A percentile compares a stretch with the other conserved stretches of the same genome.
Evolutionary conservation across 768 basidiomycete species (phyloP).

Genomic region (Pisolithus orientalis): DNA sequence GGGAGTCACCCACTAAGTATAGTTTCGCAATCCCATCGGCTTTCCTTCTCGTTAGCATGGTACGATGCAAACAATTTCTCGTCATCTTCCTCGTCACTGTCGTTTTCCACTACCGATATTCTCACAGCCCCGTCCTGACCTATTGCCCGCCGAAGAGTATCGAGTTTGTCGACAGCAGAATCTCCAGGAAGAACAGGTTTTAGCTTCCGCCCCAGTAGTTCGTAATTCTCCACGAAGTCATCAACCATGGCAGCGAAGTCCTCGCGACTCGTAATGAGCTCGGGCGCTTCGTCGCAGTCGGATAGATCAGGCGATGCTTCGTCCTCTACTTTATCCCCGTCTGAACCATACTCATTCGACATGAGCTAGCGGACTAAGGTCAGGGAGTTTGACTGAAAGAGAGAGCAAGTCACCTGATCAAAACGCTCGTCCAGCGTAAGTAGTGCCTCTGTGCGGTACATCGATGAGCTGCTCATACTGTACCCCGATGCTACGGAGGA

Average conservation of each 20-base stretch:
- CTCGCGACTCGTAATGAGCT: constrained; percentile 73
- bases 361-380: constrained; percentile 46
- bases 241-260: constrained; percentile 91
- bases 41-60: constrained; percentile 46
- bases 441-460: constrained; percentile 88
- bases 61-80: constrained; percentile 36
- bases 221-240: constrained; percentile 89
- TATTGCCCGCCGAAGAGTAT: constrained; percentile 70
- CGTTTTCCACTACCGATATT: constrained; percentile 34
- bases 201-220: constrained; percentile 84
- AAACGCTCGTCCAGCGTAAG: constrained; percentile 89
- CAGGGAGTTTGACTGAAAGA: background rate
- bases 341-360: constrained; percentile 67
- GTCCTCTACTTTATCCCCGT: constrained; percentile 40
- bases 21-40: constrained; percentile 95
- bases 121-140: constrained; percentile 61
- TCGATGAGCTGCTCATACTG: constrained; percentile 95
- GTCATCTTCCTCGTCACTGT: constrained; percentile 44
- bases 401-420: constrained; percentile 61
- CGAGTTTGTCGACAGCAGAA: constrained; percentile 71
- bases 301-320: constrained; percentile 32
- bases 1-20: constrained; percentile 66
- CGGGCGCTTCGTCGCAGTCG: constrained; percentile 54
- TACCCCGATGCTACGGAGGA: constrained; percentile 87
- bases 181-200: constrained; percentile 69